Base-by-base conservation (phyloP, 768 basidiomycete species). In the Multifurca ochricompacta region DNA sequence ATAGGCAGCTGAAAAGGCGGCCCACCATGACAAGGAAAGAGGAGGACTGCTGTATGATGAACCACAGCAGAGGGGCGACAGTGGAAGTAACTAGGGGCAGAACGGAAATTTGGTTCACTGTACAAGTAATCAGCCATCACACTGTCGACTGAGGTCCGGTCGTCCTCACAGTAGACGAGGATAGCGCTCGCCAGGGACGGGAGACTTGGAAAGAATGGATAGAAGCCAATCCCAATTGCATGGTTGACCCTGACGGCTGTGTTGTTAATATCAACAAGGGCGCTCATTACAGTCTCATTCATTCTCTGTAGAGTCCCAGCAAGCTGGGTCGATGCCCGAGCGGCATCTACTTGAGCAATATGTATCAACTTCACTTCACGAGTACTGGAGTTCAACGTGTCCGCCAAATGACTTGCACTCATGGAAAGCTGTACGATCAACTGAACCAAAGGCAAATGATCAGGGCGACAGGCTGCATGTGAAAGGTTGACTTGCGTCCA, bases 1-100 rank as follows among this genome's bases (percentile, higher is more conserved):
- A 28, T 21, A 25, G 23, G 27, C 14, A 39, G 9, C 34, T 18
- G 28, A 28, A 21, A 27, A 27, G 9, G 40, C 6, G 10, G 35
- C 56, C 18, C 56, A 59, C 59, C 55, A 53, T 44, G 21, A 18
- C 36, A 23, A 57, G 30, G 30, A 48, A 48, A 28, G 53, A 47
- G 14, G 42, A 43, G 6, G 49, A 37, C 16, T 42, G 40, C 8
- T n/a, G 48, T 23, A 46, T 28, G 31, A 56, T 21, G 16, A 51
- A 51, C 58, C 58, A 59, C 9, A 42, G 23, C 28, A 57, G 30
- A 21, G 45, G 18, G 25, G 45, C 16, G 8, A 40, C 11, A 9
- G 23, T 45, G 13, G 53, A 48, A 3, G 18, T 35, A n/a, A 54
- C 9, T 21, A 52, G 34, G 50, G 39, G 56, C 27, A 52, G 31